Conservation (phyloP, 768 basidiomycete species). For the Tulasnella sp. region DNA sequence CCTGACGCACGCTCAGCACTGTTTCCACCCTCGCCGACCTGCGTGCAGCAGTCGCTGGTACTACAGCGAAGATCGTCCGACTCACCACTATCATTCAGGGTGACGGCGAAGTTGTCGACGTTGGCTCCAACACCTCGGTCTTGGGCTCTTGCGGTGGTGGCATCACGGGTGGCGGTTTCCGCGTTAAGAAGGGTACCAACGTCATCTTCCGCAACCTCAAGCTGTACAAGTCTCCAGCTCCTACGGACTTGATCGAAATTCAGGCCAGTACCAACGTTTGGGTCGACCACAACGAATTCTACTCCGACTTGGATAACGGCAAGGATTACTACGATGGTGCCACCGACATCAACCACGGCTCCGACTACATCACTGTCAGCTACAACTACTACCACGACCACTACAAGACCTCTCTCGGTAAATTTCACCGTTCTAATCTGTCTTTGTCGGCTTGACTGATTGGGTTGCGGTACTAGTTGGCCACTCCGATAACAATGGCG, state of each 20-base stretch:
- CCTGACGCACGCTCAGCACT: neutral
- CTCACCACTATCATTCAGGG: conserved; percentile 33
- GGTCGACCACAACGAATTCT: conserved; percentile 28
- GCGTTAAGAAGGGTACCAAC: conserved; percentile 28
- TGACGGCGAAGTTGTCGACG: conserved; percentile 24
- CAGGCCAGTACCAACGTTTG: conserved; percentile 26
- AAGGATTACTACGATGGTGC: conserved; percentile 54
- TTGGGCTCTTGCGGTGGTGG: conserved; percentile 28
- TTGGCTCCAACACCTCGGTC: conserved; percentile 23
- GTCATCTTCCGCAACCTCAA: conserved; percentile 31
- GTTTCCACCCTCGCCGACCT: conserved; percentile 36
- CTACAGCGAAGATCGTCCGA: conserved; percentile 36
- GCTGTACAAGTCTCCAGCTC: conserved; percentile 25
- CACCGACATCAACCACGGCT: conserved; percentile 53
- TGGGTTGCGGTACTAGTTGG: neutral
- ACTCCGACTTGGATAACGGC: conserved; percentile 24
- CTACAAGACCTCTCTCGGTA: conserved; percentile 51
- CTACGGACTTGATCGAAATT: conserved; percentile 22
- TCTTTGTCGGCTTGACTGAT: neutral
- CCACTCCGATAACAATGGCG: conserved; percentile 45
- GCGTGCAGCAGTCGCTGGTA: conserved; percentile 35
- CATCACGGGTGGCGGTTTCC: conserved; percentile 25
- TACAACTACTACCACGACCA: conserved; percentile 40
- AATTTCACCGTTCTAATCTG: neutral
- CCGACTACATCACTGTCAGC: conserved; percentile 42